phyloP scores from a whole-genome alignment of 106 monocot genomes.

The Dendrobium huoshanense region DNA sequence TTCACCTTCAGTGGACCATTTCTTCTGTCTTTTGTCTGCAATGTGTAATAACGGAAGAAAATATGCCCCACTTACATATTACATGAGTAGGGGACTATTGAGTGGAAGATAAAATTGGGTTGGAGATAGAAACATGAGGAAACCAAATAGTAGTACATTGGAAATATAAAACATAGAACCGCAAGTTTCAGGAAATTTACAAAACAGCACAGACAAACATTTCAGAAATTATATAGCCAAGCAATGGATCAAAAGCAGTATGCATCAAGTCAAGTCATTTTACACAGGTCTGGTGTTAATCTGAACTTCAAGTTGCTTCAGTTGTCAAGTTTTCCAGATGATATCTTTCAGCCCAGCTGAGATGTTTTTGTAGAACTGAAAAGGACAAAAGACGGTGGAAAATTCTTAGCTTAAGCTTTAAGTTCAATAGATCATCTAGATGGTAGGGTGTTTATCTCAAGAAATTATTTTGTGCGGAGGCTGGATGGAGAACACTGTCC shows the following conservation, averaged over 20 bases:
- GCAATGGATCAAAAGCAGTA: not conserved
- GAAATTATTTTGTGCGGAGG: too few relatives aligned
- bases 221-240: not conserved
- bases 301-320: not conserved
- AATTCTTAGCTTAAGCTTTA: not conserved
- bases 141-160: too few relatives aligned
- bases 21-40: too few relatives aligned
- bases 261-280: not conserved
- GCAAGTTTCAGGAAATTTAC: not conserved
- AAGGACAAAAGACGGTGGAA: not conserved
- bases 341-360: constrained; percentile 49
- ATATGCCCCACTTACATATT: too few relatives aligned
- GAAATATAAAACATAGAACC: too few relatives aligned
- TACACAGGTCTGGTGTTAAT: not conserved
- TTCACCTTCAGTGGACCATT: too few relatives aligned
- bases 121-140: too few relatives aligned
- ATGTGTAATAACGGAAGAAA: too few relatives aligned
- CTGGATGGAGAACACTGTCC: too few relatives aligned
- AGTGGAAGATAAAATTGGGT: too few relatives aligned
- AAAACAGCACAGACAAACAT: not conserved
- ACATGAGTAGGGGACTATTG: too few relatives aligned
- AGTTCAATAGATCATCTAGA: not conserved
- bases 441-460: not conserved
- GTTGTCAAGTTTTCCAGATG: constrained; percentile 12
- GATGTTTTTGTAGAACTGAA: constrained; percentile 47